Percentiles rank a stretch among this genome's conserved stretches.
These are phyloP conservation scores for Neonectria neomacrospora DNA, from an alignment of 2,329 filamentous ascomycete species.

Conservation along the genomic window DNA sequence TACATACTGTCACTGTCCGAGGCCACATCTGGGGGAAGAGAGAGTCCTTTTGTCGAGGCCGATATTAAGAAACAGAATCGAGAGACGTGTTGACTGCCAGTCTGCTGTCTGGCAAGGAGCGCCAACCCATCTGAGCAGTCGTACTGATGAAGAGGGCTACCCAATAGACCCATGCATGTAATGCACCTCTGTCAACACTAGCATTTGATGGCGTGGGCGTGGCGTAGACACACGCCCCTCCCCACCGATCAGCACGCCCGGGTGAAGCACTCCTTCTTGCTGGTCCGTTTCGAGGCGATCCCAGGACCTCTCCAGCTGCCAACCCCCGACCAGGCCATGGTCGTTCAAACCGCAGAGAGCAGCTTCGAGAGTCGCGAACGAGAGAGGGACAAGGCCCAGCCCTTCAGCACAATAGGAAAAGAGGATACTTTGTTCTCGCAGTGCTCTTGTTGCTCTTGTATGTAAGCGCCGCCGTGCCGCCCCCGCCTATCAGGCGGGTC, in stretches of 20 bases:
- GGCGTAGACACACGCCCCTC: constrained; percentile 31
- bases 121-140: constrained; percentile 28
- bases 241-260: neutral
- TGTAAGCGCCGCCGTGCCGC: constrained; percentile 47
- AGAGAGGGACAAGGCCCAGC: neutral
- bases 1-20: too few relatives aligned
- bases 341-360: constrained; percentile 7
- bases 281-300: constrained; percentile 18
- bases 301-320: constrained; percentile 14
- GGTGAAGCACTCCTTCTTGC: neutral
- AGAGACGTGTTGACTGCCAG: neutral
- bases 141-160: constrained; percentile 22
- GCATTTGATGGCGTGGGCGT: constrained; percentile 32
- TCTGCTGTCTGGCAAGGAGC: neutral
- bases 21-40: neutral
- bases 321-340: constrained; percentile 17
- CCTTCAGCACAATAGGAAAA: constrained; percentile 27
- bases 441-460: constrained; percentile 39
- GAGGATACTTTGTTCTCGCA: constrained; percentile 32
- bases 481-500: constrained; percentile 46
- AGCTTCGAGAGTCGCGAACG: neutral
- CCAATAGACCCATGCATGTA: constrained; percentile 3
- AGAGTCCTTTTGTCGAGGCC: neutral
- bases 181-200: constrained; percentile 25
- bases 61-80: neutral